phyloP scores from a whole-genome alignment of 257 asterid genomes.

The Salvia hispanica region DNA sequence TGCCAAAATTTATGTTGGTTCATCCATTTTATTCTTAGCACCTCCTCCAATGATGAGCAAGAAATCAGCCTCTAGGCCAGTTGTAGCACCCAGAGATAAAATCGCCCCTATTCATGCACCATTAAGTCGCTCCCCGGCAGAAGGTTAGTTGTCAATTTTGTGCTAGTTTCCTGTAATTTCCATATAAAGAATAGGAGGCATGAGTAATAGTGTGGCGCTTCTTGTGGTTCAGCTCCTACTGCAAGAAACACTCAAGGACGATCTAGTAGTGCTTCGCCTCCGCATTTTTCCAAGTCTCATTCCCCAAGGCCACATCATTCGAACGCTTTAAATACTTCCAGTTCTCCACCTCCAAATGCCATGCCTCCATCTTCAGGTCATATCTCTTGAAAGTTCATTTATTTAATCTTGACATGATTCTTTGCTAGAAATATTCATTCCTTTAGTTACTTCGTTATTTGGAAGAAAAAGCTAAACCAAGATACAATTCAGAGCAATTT shows the following conservation, averaged over 20 bases:
- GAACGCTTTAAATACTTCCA: constrained; percentile 39
- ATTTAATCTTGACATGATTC: constrained; percentile 12
- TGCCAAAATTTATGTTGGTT: constrained; percentile 15
- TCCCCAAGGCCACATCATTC: constrained; percentile 44
- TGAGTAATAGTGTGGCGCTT: constrained; percentile 25
- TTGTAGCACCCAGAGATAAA: constrained; percentile 50
- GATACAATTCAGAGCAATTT: too few species aligned
- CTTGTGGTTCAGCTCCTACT: constrained; percentile 52
- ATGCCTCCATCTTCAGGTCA: constrained; percentile 65
- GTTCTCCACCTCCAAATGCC: constrained; percentile 47
- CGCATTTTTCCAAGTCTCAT: constrained; percentile 43
- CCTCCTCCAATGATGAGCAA: constrained; percentile 52
- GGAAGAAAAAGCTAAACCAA: too few species aligned
- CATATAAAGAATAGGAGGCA: constrained; percentile 4
- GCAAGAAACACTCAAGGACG: constrained; percentile 38
- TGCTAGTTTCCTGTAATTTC: constrained; percentile 13
- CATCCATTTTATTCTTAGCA: constrained; percentile 37
- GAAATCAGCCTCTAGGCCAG: constrained; percentile 45
- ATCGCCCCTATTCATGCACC: constrained; percentile 38
- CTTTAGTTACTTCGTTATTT: too few species aligned
- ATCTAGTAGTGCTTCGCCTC: constrained; percentile 51
- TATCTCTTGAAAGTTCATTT: constrained; percentile 32
- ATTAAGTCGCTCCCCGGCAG: constrained; percentile 45
- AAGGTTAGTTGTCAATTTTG: constrained; percentile 47
- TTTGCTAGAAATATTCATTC: too few species aligned